phyloP scores from a whole-genome alignment of 768 basidiomycete species.

The Suillus weaverae region DNA sequence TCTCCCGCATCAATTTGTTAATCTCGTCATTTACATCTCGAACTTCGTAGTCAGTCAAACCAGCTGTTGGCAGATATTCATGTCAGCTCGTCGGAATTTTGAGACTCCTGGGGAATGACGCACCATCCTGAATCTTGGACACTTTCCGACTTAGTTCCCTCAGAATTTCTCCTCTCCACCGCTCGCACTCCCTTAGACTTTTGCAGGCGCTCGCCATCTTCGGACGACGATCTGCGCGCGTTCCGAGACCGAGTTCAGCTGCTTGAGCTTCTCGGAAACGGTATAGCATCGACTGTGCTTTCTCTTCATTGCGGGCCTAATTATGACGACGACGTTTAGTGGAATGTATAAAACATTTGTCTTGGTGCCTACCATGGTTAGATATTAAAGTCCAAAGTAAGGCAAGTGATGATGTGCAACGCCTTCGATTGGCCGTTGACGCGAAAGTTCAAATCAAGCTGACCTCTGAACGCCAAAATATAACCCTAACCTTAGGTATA shows the following conservation, averaged over 20 bases:
- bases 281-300: conserved; percentile 93
- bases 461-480: background rate
- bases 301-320: conserved; percentile 97
- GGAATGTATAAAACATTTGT: background rate
- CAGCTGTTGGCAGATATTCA: conserved; percentile 50
- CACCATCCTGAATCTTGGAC: conserved; percentile 95
- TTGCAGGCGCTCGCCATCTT: conserved; percentile 92
- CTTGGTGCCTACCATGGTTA: background rate
- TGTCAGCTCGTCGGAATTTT: background rate
- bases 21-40: conserved; percentile 95
- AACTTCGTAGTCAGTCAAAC: conserved; percentile 92
- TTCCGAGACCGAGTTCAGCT: conserved; percentile 89
- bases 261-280: conserved; percentile 97
- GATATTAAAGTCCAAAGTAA: background rate
- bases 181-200: conserved; percentile 88
- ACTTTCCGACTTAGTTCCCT: conserved; percentile 95
- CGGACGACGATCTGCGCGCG: conserved; percentile 81
- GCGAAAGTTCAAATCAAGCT: background rate
- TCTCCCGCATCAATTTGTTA: conserved; percentile 93
- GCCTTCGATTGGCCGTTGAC: background rate
- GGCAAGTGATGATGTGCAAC: background rate
- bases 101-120: conserved; percentile 27
- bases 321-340: background rate
- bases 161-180: conserved; percentile 94
- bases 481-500: background rate